Base-by-base conservation (phyloP, 192 early-diverging fungal genomes). In the Dimargaris cristalligena region DNA sequence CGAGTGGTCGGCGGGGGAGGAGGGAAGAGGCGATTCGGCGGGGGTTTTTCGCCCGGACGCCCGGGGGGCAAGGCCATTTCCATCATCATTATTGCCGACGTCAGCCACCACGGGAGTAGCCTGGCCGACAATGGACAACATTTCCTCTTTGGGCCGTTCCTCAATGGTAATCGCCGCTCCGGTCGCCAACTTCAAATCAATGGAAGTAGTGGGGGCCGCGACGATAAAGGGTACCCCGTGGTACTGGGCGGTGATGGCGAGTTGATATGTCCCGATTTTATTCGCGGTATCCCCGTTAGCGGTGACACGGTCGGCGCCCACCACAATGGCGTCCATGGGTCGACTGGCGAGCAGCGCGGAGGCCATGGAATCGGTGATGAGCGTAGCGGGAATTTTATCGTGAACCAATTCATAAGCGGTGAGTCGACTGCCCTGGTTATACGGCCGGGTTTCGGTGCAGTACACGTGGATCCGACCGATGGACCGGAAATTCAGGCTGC, bases 251-350 rank as follows among this genome's bases (percentile, higher is more conserved):
- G 86, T 74, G 60, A 99, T 92, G 25, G 95, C 93, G 49, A 99
- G 70, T 65, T 99, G 95, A 60, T 97, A 99, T 6, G 94, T 99
- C 16, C 95, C 95, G 60, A 99, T 97, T 68, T 96, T 99, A 73
- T 97, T 97, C 31, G 94, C 92, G 0, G 94, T 97, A 62, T 99
- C 95, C 45, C 95, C 95, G 65, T 97, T 99, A 10, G 81, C 80
- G 8, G 93, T 90, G 1, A 99, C 91, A 52, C 94, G 83, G 60
- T 99, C 95, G 0, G 95, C 95, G 34, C 95, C 95, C 1, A 99
- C 94, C 33, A 99, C 77, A 35, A 99, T 85, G 32, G 92, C 96
- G 1, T 77, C 66, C 26, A 95, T 80, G 34, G 71, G 51, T 0
- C 67, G 65, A 44, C 88, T 74, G 25, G 34, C 45, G 67, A 99